phyloP scores from a whole-genome alignment of 2,329 filamentous ascomycete genomes.

The Penicillium sp. region DNA sequence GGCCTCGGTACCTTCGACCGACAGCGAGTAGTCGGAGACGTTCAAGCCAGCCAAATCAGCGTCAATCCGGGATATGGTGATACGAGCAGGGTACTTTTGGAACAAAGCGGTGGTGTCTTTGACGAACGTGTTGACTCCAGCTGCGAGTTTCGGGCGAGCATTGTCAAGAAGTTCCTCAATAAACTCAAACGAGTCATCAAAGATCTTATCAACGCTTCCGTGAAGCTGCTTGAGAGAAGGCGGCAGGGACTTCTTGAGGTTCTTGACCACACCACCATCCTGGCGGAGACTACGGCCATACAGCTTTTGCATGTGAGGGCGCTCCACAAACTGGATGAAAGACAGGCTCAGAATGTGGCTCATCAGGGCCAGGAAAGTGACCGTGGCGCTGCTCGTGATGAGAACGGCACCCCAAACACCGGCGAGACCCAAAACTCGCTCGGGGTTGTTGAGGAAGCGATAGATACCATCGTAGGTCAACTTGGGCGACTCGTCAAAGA shows the following conservation, averaged over 20 bases:
- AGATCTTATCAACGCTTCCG: conserved; percentile 81
- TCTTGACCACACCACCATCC: conserved; percentile 91
- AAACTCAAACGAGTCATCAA: conserved; percentile 85
- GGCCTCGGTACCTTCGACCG: conserved; percentile 70
- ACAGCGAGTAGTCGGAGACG: conserved; percentile 78
- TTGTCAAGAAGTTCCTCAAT: conserved; percentile 89
- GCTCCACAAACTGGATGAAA: conserved; percentile 92
- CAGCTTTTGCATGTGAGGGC: conserved; percentile 97
- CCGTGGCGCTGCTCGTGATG: conserved; percentile 85
- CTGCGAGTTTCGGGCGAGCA: conserved; percentile 82
- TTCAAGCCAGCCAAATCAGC: conserved; percentile 81
- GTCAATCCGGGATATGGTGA: conserved; percentile 80
- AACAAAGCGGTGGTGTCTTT: conserved; percentile 87
- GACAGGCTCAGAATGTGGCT: conserved; percentile 84
- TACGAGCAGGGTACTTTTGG: conserved; percentile 83
- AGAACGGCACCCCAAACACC: conserved; percentile 95
- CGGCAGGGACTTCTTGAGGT: conserved; percentile 83
- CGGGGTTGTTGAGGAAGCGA: conserved; percentile 96
- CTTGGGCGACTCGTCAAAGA: conserved; percentile 87
- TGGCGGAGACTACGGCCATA: conserved; percentile 83
- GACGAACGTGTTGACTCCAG: conserved; percentile 84
- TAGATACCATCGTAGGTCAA: conserved; percentile 97
- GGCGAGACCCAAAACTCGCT: conserved; percentile 89
- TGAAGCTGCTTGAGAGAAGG: conserved; percentile 82
- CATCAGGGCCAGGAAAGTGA: conserved; percentile 84